These are phyloP conservation scores for Remersonia thermophila DNA, from an alignment of 2,329 filamentous ascomycete species.

Conservation along the genomic window DNA sequence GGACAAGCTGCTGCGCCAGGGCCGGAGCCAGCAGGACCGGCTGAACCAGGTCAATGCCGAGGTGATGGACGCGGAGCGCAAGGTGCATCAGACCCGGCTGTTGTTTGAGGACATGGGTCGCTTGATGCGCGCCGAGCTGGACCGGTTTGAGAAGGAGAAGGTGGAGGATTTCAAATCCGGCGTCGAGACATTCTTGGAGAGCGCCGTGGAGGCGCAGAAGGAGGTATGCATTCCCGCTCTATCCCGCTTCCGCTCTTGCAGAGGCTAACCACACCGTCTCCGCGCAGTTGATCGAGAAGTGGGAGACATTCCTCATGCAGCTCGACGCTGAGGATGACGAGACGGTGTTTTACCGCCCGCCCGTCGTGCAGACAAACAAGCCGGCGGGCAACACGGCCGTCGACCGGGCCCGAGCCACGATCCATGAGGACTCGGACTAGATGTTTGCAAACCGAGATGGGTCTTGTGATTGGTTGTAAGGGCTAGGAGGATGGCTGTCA, in stretches of 20 bases:
- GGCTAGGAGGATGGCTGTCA: too few species aligned
- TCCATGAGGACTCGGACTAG: constrained; percentile 50
- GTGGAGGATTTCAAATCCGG: constrained; percentile 98
- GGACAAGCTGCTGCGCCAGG: constrained; percentile 90
- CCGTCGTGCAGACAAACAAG: constrained; percentile 42
- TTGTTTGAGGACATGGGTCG: constrained; percentile 97
- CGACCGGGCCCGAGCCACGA: constrained; percentile 45
- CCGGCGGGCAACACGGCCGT: constrained; percentile 45
- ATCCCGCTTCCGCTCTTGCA: not conserved
- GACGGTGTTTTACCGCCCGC: constrained; percentile 51
- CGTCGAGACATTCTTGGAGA: constrained; percentile 94
- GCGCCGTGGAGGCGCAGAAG: constrained; percentile 95
- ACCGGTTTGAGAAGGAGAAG: constrained; percentile 92
- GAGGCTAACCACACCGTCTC: too few species aligned
- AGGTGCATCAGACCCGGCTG: constrained; percentile 77
- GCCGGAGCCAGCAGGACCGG: constrained; percentile 89
- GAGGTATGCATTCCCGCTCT: constrained; percentile 53
- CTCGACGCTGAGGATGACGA: constrained; percentile 88
- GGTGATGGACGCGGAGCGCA: constrained; percentile 87
- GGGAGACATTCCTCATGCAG: constrained; percentile 97
- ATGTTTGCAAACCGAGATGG: not conserved
- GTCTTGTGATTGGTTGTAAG: too few species aligned
- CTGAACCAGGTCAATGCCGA: constrained; percentile 86
- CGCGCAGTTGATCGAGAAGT: constrained; percentile 61
- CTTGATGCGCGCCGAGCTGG: constrained; percentile 80